Conservation (phyloP, 208 protist species). For the Hexamita inflata region DNA sequence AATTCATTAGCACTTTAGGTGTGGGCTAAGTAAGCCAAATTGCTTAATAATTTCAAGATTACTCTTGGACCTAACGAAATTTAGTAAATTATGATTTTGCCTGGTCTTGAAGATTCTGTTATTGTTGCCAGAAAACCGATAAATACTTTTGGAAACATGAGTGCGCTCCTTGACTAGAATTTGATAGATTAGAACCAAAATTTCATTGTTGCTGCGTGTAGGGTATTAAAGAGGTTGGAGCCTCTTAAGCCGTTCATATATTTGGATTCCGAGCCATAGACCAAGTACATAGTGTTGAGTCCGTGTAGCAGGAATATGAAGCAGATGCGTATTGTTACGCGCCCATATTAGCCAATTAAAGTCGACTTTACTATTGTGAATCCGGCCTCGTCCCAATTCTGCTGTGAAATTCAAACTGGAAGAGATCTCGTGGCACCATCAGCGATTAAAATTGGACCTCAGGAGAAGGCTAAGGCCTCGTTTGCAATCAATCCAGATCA, state of each 20-base stretch:
- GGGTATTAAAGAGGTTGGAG: not conserved
- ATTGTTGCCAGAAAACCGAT: not conserved
- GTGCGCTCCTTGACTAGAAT: not conserved
- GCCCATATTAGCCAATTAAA: slow-evolving; percentile 6
- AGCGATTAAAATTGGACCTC: not conserved
- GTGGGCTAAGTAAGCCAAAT: not conserved
- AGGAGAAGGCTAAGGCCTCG: not conserved
- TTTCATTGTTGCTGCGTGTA: not conserved
- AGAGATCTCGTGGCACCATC: not conserved
- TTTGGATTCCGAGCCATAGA: not conserved
- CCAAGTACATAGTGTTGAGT: not conserved
- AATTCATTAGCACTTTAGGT: not conserved
- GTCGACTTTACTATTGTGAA: slow-evolving; percentile 9
- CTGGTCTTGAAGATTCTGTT: not conserved
- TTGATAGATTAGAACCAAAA: not conserved
- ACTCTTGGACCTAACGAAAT: not conserved
- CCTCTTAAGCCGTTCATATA: slow-evolving; percentile 9
- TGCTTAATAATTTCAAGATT: not conserved
- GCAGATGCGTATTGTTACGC: not conserved
- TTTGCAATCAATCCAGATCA: slow-evolving; percentile 24
- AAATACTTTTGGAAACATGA: not conserved
- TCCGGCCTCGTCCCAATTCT: not conserved
- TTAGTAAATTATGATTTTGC: not conserved
- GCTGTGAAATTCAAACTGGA: not conserved
- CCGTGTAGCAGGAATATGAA: not conserved